Conservation (phyloP, 495 filamentous ascomycete species). For the Aspergillus nanangensis region DNA sequence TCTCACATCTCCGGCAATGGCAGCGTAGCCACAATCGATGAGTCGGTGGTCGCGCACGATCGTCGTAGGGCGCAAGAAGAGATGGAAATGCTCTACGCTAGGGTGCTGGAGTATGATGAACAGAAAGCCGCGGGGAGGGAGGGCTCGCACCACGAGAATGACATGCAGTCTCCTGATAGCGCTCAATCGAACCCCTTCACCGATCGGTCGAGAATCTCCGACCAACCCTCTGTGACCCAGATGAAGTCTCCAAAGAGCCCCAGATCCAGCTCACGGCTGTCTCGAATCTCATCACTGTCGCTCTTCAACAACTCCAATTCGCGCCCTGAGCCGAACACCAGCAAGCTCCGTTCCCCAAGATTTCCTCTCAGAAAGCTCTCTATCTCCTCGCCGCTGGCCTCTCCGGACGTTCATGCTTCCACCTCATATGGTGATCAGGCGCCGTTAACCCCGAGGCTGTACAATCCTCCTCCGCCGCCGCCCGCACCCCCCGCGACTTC, state of each 20-base stretch:
- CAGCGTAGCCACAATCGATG: conserved; percentile 65
- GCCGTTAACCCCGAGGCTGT: conserved; percentile 54
- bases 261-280: conserved; percentile 32
- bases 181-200: conserved; percentile 35
- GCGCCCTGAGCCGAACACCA: conserved; percentile 49
- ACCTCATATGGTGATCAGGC: conserved; percentile 43
- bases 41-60: conserved; percentile 67
- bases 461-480: conserved; percentile 51
- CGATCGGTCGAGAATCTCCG: conserved; percentile 22
- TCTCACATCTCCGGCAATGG: conserved; percentile 38
- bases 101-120: conserved; percentile 85
- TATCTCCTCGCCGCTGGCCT: conserved; percentile 55
- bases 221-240: conserved; percentile 14
- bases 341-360: conserved; percentile 48
- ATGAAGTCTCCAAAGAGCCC: conserved; percentile 25
- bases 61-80: conserved; percentile 67
- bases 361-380: conserved; percentile 48
- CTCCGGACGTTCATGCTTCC: conserved; percentile 36
- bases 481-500: conserved; percentile 1
- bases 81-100: conserved; percentile 84
- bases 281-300: conserved; percentile 44
- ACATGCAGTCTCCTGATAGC: conserved; percentile 31
- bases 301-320: conserved; percentile 50
- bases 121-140: conserved; percentile 48
- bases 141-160: conserved; percentile 18